Conservation (phyloP, 2,329 filamentous ascomycete genomes). For the Teratosphaeria viscida region DNA sequence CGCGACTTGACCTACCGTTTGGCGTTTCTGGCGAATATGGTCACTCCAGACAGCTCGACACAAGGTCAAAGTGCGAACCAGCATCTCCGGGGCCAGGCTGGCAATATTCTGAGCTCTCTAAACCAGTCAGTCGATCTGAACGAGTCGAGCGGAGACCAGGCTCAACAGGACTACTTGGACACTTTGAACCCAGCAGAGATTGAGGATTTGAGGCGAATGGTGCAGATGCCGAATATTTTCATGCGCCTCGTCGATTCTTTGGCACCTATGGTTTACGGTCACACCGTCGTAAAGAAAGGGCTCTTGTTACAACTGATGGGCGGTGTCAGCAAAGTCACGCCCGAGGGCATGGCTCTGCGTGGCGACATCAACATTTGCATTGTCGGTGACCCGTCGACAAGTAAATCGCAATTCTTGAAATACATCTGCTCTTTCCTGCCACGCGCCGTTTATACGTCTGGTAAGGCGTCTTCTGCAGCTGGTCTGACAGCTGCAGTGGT, state of each 20-base stretch:
- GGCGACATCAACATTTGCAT: slow-evolving; percentile 99
- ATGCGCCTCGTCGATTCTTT: slow-evolving; percentile 84
- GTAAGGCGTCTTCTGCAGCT: slow-evolving; percentile 92
- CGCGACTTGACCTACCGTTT: slow-evolving; percentile 90
- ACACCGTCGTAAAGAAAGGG: slow-evolving; percentile 96
- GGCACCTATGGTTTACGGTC: slow-evolving; percentile 93
- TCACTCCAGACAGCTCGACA: slow-evolving; percentile 75
- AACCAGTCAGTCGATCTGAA: slow-evolving; percentile 63
- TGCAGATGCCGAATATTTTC: slow-evolving; percentile 93
- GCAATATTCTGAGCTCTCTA: slow-evolving; percentile 75
- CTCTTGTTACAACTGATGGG: slow-evolving; percentile 87
- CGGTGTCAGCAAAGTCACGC: slow-evolving; percentile 84
- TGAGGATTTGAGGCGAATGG: slow-evolving; percentile 82
- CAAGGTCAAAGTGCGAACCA: slow-evolving; percentile 61
- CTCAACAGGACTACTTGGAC: slow-evolving; percentile 75
- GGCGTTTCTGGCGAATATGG: slow-evolving; percentile 96
- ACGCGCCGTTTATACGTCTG: slow-evolving; percentile 91
- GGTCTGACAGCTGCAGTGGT: slow-evolving; percentile 95
- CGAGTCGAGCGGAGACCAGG: slow-evolving; percentile 65
- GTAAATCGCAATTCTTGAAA: slow-evolving; percentile 96
- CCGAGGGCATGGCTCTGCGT: slow-evolving; percentile 89
- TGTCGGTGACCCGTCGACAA: slow-evolving; percentile 92
- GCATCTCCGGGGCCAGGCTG: slow-evolving; percentile 59
- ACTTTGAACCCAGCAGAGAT: slow-evolving; percentile 82
- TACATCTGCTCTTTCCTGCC: slow-evolving; percentile 97